Conservation (phyloP, 768 basidiomycete species). For the Clitopilus hobsonii region DNA sequence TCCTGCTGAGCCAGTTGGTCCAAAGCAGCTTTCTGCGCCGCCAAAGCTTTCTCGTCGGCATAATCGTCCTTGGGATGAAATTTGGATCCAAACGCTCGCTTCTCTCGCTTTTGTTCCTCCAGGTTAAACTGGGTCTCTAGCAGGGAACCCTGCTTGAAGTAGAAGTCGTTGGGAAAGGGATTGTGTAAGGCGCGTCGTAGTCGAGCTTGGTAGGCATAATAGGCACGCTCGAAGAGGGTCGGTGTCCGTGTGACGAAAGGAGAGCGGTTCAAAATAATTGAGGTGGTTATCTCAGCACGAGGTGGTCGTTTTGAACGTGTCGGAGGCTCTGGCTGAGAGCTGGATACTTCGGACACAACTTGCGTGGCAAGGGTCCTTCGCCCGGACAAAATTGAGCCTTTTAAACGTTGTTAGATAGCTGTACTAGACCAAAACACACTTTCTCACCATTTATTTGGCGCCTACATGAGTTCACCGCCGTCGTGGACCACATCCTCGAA, state of each 20-base stretch:
- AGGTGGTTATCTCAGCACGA: slow-evolving; percentile 40
- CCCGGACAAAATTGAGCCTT: neutral
- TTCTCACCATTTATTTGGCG: slow-evolving; percentile 20
- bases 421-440: neutral
- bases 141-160: slow-evolving; percentile 89
- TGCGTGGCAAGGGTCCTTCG: slow-evolving; percentile 42
- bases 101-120: slow-evolving; percentile 72
- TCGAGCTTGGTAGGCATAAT: slow-evolving; percentile 78
- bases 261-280: slow-evolving; percentile 74
- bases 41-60: slow-evolving; percentile 37
- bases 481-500: slow-evolving; percentile 28
- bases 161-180: slow-evolving; percentile 86
- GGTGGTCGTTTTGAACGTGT: slow-evolving; percentile 12
- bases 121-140: slow-evolving; percentile 76
- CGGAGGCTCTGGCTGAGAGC: slow-evolving; percentile 13
- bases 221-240: slow-evolving; percentile 71
- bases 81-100: slow-evolving; percentile 64
- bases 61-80: slow-evolving; percentile 45
- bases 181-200: slow-evolving; percentile 83
- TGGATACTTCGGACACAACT: slow-evolving; percentile 17
- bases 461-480: slow-evolving; percentile 24
- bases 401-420: neutral
- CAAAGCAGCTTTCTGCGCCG: slow-evolving; percentile 54
- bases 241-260: slow-evolving; percentile 72
- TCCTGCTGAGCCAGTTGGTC: slow-evolving; percentile 53